Evolutionary conservation across 2,329 filamentous ascomycete species (phyloP).

Genomic region (Ramularia collo-cygni): DNA sequence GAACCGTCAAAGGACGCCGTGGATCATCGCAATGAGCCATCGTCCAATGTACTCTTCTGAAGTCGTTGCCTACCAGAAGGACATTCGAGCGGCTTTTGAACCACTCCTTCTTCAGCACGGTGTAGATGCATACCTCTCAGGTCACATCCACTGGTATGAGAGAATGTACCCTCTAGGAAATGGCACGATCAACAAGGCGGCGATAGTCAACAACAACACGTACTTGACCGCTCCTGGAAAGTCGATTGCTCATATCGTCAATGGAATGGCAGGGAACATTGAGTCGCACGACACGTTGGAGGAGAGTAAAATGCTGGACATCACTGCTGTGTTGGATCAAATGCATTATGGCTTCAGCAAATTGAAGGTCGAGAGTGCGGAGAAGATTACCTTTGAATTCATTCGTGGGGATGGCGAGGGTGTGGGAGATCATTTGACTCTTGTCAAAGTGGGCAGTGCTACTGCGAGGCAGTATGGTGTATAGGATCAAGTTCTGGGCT

Average conservation of each 20-base stretch:
- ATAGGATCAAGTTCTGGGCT: too few relatives aligned
- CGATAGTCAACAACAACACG: conserved; percentile 43
- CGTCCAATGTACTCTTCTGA: conserved; percentile 45
- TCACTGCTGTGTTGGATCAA: conserved; percentile 42
- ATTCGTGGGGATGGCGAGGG: conserved; percentile 33
- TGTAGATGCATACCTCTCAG: conserved; percentile 41
- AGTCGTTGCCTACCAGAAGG: conserved; percentile 38
- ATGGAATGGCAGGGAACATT: conserved; percentile 49
- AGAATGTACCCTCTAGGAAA: conserved; percentile 36
- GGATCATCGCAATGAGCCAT: conserved; percentile 46
- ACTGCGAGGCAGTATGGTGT: not conserved
- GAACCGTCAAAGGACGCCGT: conserved; percentile 43
- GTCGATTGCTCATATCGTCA: conserved; percentile 46
- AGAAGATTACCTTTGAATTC: conserved; percentile 40
- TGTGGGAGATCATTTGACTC: conserved; percentile 20
- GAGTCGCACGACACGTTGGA: conserved; percentile 42
- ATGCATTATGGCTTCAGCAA: conserved; percentile 45
- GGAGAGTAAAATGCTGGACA: conserved; percentile 31
- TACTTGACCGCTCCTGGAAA: conserved; percentile 43
- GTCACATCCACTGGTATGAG: conserved; percentile 45
- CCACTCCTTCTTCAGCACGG: conserved; percentile 38
- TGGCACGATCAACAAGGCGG: conserved; percentile 36
- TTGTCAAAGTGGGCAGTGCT: conserved; percentile 16
- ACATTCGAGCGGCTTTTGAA: conserved; percentile 43
- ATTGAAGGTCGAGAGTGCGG: conserved; percentile 38